Evolutionary conservation across 192 early-diverging fungal genomes (phyloP).

Genomic region (Coemansia guatemalensis): DNA sequence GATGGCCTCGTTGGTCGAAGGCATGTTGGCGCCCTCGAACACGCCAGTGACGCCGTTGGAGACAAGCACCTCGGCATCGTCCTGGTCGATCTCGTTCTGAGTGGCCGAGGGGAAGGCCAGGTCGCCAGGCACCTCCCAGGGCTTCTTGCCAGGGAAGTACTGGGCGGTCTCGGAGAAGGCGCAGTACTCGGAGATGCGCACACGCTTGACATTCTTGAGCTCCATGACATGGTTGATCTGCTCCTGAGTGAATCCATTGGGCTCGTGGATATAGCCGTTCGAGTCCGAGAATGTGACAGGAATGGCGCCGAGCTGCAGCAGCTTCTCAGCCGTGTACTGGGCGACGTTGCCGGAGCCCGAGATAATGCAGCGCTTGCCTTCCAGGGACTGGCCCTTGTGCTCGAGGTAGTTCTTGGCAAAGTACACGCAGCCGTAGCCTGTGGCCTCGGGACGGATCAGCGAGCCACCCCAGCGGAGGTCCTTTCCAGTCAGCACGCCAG

Average conservation of each 20-base stretch:
- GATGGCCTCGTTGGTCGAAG: slow-evolving; percentile 57
- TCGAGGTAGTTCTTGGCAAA: slow-evolving; percentile 55
- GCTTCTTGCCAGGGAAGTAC: slow-evolving; percentile 56
- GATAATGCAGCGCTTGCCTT: slow-evolving; percentile 56
- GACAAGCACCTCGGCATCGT: slow-evolving; percentile 54
- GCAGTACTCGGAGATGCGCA: slow-evolving; percentile 54
- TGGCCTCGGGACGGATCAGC: slow-evolving; percentile 57
- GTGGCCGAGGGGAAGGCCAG: slow-evolving; percentile 59
- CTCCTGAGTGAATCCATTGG: slow-evolving; percentile 53
- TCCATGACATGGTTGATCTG: slow-evolving; percentile 56
- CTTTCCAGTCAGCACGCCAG: slow-evolving; percentile 58
- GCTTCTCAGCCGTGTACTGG: slow-evolving; percentile 58
- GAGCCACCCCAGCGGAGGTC: slow-evolving; percentile 57
- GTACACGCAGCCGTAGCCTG: slow-evolving; percentile 60
- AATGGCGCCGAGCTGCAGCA: slow-evolving; percentile 55
- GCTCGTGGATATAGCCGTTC: slow-evolving; percentile 54
- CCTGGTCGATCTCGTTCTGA: slow-evolving; percentile 59
- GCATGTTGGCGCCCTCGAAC: slow-evolving; percentile 61
- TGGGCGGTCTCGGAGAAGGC: slow-evolving; percentile 51
- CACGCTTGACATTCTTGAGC: slow-evolving; percentile 57
- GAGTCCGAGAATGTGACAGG: slow-evolving; percentile 59
- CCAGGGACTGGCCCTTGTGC: slow-evolving; percentile 51
- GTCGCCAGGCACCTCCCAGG: slow-evolving; percentile 56
- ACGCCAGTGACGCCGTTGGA: slow-evolving; percentile 54
- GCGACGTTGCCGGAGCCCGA: slow-evolving; percentile 60